phyloP scores from a whole-genome alignment of 1,284 basidiomycete genomes.

The Sporisorium scitamineum region DNA sequence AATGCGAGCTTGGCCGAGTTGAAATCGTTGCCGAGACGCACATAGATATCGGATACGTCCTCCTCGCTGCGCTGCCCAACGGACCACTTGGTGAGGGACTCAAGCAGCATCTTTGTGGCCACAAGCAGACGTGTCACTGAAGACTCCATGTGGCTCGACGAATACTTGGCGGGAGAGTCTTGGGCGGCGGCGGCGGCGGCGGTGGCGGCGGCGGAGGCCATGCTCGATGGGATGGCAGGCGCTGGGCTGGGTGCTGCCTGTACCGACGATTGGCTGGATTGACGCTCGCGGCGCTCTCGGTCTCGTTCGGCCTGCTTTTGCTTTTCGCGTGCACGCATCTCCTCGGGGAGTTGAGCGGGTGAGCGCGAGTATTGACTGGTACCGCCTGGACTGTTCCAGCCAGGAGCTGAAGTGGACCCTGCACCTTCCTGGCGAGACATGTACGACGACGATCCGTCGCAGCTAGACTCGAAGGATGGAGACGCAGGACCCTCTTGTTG shows the following conservation, averaged over 20 bases:
- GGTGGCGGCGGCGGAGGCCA: constrained; percentile 1
- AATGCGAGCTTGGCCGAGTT: constrained; percentile 93
- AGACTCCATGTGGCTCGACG: constrained; percentile 77
- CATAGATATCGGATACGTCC: constrained; percentile 95
- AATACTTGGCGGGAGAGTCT: constrained; percentile 41
- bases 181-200: constrained; percentile 5
- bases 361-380: constrained; percentile 26
- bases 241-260: constrained; percentile 17
- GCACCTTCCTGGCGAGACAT: constrained; percentile 45
- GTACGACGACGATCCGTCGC: constrained; percentile 17
- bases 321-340: constrained; percentile 51
- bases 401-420: constrained; percentile 30
- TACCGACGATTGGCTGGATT: constrained; percentile 37
- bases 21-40: constrained; percentile 95
- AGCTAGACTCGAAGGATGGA: constrained; percentile 23
- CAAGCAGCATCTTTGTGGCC: constrained; percentile 92
- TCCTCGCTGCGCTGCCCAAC: constrained; percentile 79
- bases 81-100: constrained; percentile 80
- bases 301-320: constrained; percentile 46
- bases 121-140: constrained; percentile 93
- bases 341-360: constrained; percentile 52
- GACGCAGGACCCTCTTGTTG: constrained; percentile 31
- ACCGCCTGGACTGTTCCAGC: constrained; percentile 27
- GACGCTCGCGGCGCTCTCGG: constrained; percentile 36
- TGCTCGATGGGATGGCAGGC: constrained; percentile 3